Base-by-base conservation (phyloP, 2,329 filamentous ascomycete species). In the Madurella mycetomatis region DNA sequence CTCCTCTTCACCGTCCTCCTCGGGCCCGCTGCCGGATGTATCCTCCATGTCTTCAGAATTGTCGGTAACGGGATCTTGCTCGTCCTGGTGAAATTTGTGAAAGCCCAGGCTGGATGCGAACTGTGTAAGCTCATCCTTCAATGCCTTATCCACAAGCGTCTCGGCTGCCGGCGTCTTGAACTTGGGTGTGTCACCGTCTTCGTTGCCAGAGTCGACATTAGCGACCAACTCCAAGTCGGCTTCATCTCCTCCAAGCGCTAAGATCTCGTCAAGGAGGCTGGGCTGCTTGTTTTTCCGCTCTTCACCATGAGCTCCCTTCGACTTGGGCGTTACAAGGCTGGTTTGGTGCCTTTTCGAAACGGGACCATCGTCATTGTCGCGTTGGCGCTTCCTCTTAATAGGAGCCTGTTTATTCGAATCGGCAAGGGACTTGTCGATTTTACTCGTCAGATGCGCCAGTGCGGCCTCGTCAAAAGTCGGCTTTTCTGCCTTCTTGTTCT, bases 201-300 rank as follows among this genome's bases (percentile, higher is more conserved):
- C 78, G 17, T 75, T 73, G 52, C 78, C 77, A 1, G 78, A 81
- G 58, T 75, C 71, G 7, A 78, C 70, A 55, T 79, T 81, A 41
- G 76, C 79, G 50, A 87, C 77, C 34, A 87, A 75, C 37, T 82
- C 79, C 42, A 85, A 67, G 59, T 87, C 85, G 41, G 82, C 76
- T 67, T 87, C 81, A 50, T 85, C 82, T 13, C 85, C 85, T 3
- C 84, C 85, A 1, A 88, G 72, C 13, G 81, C 82, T 59, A 77
- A 74, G 57, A 87, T 87, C 64, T 87, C 85, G 53, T 82, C 77
- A 8, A 87, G 70, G 4, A 87, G 71, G 8, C 46, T 31, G 60
- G 56, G 56, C 54, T 57, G 51, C 43, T 48, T 64, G 61, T 57
- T 57, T 39, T 56, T 53, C 34, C 41, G 25, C 30, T 53, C 44